A percentile compares a stretch with the other conserved stretches of the same genome.
Evolutionary conservation across 2,329 filamentous ascomycete genomes (phyloP).

Genomic region (Verticillium albo-atrum): DNA sequence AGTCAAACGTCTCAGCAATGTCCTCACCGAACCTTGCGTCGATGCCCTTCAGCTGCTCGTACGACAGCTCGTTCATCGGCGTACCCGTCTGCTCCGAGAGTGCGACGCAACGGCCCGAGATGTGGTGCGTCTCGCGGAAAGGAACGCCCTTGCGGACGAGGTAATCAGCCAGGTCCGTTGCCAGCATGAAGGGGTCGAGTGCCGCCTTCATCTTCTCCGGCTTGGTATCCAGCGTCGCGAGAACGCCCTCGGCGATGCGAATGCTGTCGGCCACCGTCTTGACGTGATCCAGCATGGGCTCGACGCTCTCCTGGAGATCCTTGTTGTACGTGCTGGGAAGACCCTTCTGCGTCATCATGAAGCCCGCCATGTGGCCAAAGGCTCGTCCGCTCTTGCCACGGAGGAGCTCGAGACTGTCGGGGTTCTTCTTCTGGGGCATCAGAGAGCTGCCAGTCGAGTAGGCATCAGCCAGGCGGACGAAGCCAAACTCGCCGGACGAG

Average conservation of each 20-base stretch:
- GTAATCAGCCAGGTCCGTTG: constrained; percentile 64
- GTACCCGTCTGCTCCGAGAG: constrained; percentile 60
- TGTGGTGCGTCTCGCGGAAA: constrained; percentile 78
- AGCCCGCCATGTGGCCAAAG: constrained; percentile 76
- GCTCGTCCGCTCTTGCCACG: constrained; percentile 71
- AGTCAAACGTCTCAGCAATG: constrained; percentile 68
- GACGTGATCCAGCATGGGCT: constrained; percentile 80
- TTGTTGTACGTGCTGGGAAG: constrained; percentile 86
- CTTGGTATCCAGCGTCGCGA: constrained; percentile 66
- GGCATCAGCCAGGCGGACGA: constrained; percentile 70
- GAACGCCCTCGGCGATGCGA: constrained; percentile 75
- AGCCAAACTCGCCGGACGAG: constrained; percentile 70
- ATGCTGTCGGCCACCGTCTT: constrained; percentile 79
- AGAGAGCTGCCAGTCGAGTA: constrained; percentile 73
- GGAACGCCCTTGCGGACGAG: constrained; percentile 64
- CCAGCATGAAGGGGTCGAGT: constrained; percentile 79
- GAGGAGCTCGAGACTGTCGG: constrained; percentile 66
- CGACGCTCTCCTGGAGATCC: constrained; percentile 82
- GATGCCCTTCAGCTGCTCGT: constrained; percentile 63
- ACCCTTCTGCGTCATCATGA: constrained; percentile 69
- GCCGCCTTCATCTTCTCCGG: constrained; percentile 75
- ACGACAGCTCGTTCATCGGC: constrained; percentile 65
- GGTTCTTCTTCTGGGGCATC: constrained; percentile 85
- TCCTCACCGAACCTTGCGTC: constrained; percentile 69
- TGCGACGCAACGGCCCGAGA: constrained; percentile 66